Conservation (phyloP, 1,139 yeast species). For the Wickerhamiella pararugosa region DNA sequence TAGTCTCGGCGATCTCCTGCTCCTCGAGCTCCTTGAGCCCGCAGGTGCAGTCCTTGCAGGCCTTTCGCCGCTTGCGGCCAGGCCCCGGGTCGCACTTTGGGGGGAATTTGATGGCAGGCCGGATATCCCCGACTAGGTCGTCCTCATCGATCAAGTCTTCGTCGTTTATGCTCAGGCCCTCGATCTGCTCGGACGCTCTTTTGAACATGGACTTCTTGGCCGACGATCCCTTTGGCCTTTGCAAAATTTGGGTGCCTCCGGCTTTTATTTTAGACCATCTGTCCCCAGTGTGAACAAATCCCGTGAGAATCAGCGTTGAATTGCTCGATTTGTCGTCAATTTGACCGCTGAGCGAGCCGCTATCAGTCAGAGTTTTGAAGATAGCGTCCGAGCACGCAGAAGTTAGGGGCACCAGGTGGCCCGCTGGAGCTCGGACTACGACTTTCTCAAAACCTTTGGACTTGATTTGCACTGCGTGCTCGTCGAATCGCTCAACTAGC, state of each 20-base stretch:
- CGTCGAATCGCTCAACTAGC: slow-evolving; percentile 55
- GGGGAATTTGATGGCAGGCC: slow-evolving; percentile 29
- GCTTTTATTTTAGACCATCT: slow-evolving; percentile 30
- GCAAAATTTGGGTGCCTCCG: slow-evolving; percentile 8
- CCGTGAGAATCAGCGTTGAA: slow-evolving; percentile 47
- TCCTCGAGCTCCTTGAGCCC: slow-evolving; percentile 67
- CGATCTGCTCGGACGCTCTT: slow-evolving; percentile 4
- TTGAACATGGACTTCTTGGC: slow-evolving; percentile 6
- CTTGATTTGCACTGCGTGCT: slow-evolving; percentile 36
- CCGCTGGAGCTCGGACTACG: slow-evolving; percentile 38
- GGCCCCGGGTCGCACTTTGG: slow-evolving; percentile 28
- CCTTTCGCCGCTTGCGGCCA: slow-evolving; percentile 39
- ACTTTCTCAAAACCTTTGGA: slow-evolving; percentile 34
- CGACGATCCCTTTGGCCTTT: slow-evolving; percentile 4
- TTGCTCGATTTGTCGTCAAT: slow-evolving; percentile 32
- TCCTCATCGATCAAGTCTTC: slow-evolving; percentile 36
- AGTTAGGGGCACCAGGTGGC: slow-evolving; percentile 31
- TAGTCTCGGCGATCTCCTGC: slow-evolving; percentile 23
- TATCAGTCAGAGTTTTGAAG: slow-evolving; percentile 29
- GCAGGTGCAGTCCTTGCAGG: slow-evolving; percentile 97
- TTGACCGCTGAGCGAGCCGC: slow-evolving; percentile 40
- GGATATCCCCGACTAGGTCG: slow-evolving; percentile 29
- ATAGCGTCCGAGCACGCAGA: slow-evolving; percentile 31
- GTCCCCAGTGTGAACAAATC: slow-evolving; percentile 37
- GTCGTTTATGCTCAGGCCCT: slow-evolving; percentile 19